Conservation (phyloP, 208 protist genomes). For the Wallacemonas rigidus region DNA sequence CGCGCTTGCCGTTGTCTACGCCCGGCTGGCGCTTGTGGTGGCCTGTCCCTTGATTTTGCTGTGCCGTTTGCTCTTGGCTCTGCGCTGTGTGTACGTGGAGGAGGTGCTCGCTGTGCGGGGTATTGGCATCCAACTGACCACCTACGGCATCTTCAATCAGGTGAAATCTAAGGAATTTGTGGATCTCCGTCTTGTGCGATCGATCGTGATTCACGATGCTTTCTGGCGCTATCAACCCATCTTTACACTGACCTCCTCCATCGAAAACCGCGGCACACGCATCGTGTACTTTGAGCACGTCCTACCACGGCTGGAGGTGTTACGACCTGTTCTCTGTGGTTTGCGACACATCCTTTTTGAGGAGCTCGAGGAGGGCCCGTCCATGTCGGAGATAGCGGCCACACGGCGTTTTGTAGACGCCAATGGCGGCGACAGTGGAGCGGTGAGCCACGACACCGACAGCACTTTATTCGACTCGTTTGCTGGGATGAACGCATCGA, state of each 20-base stretch:
- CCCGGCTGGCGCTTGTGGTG: conserved; percentile 1
- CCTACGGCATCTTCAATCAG: conserved; percentile 67
- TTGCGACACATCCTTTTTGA: conserved; percentile 76
- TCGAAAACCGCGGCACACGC: conserved; percentile 61
- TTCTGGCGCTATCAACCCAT: conserved; percentile 83
- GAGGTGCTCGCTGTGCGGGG: conserved; percentile 79
- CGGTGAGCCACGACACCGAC: conserved; percentile 24
- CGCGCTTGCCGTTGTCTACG: neutral
- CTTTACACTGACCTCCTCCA: conserved; percentile 78
- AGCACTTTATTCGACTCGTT: conserved; percentile 40
- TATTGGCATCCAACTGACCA: conserved; percentile 75
- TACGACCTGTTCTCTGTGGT: conserved; percentile 67
- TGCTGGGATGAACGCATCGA: neutral
- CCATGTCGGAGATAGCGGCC: conserved; percentile 55
- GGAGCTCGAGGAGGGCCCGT: conserved; percentile 60
- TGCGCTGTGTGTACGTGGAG: conserved; percentile 58
- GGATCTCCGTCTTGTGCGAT: conserved; percentile 66
- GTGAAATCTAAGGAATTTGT: conserved; percentile 54
- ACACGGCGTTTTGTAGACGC: neutral
- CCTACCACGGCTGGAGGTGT: conserved; percentile 72
- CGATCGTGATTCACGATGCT: conserved; percentile 80
- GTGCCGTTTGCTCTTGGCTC: conserved; percentile 35
- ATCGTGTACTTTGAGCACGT: conserved; percentile 78
- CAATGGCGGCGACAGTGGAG: conserved; percentile 18
- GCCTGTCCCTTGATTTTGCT: conserved; percentile 36